A percentile compares a stretch with the other conserved stretches of the same genome.
Conservation (phyloP, 352 stramenopile genomes). For the Phytophthora cactorum region DNA sequence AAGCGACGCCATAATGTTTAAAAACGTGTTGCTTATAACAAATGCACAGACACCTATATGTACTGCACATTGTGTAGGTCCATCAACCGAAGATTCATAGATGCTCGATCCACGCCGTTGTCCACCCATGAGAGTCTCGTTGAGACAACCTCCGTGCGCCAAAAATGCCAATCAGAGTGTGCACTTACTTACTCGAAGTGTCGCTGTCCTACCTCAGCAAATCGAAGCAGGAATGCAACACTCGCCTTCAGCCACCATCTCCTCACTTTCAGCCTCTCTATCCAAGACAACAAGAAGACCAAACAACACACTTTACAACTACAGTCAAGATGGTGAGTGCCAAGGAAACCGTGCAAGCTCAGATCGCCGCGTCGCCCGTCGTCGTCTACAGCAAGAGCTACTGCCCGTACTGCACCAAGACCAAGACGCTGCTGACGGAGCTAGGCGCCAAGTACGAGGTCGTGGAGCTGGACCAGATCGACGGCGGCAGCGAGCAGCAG, state of each 20-base stretch:
- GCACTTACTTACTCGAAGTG: background rate
- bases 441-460: constrained; percentile 60
- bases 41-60: too few relatives aligned
- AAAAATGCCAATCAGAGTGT: too few relatives aligned
- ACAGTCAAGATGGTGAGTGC: constrained; percentile 48
- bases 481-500: constrained; percentile 60
- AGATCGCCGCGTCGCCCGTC: constrained; percentile 56
- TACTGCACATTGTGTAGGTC: too few relatives aligned
- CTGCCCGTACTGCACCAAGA: constrained; percentile 94
- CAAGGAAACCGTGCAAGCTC: constrained; percentile 70
- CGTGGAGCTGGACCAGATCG: constrained; percentile 68
- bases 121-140: background rate
- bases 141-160: too few relatives aligned
- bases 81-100: too few relatives aligned
- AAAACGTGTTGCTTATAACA: too few relatives aligned
- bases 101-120: background rate
- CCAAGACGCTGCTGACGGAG: constrained; percentile 66
- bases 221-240: too few relatives aligned
- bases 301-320: background rate
- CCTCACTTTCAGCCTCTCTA: background rate
- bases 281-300: background rate
- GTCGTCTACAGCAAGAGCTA: constrained; percentile 95
- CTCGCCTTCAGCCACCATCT: background rate
- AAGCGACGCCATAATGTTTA: too few relatives aligned
- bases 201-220: background rate